Evolutionary conservation across 75 land plant genomes (phyloP).

Genomic region (Isoetes taiwanensis): DNA sequence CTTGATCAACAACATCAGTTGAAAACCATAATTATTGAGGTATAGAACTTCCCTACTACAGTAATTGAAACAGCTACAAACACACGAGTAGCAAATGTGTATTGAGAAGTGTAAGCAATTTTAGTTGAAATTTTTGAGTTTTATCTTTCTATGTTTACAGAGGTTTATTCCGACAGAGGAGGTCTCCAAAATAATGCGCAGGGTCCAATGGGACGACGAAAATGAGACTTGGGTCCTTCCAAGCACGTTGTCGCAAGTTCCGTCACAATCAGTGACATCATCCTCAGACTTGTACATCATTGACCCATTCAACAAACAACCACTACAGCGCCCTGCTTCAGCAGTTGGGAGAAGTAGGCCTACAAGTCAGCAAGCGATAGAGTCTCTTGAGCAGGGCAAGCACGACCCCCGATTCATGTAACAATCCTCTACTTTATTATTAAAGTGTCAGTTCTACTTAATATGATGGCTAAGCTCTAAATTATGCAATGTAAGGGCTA

Average conservation of each 20-base stretch:
- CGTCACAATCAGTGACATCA: neutral
- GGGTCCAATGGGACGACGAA: constrained; percentile 29
- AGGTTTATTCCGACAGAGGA: constrained; percentile 28
- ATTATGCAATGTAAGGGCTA: neutral
- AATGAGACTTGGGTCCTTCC: constrained; percentile 20
- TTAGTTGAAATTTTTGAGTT: neutral
- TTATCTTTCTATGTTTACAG: constrained; percentile 8
- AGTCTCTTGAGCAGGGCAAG: constrained; percentile 13
- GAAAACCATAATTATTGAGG: constrained; percentile 22
- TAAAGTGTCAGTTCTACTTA: neutral
- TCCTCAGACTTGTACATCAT: neutral
- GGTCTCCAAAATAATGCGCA: constrained; percentile 20
- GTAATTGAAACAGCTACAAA: neutral
- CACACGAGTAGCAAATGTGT: neutral
- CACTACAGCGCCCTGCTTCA: constrained; percentile 21
- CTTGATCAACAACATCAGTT: constrained; percentile 29
- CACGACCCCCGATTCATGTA: constrained; percentile 22
- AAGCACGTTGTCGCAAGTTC: constrained; percentile 5
- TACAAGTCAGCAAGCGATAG: constrained; percentile 18
- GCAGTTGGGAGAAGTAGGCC: constrained; percentile 29
- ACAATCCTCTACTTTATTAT: neutral
- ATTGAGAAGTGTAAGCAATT: neutral
- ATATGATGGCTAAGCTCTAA: neutral
- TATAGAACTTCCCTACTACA: neutral
- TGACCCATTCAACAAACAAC: constrained; percentile 17